phyloP scores from a whole-genome alignment of 2,329 filamentous ascomycete species.

The Ascochyta fabae region DNA sequence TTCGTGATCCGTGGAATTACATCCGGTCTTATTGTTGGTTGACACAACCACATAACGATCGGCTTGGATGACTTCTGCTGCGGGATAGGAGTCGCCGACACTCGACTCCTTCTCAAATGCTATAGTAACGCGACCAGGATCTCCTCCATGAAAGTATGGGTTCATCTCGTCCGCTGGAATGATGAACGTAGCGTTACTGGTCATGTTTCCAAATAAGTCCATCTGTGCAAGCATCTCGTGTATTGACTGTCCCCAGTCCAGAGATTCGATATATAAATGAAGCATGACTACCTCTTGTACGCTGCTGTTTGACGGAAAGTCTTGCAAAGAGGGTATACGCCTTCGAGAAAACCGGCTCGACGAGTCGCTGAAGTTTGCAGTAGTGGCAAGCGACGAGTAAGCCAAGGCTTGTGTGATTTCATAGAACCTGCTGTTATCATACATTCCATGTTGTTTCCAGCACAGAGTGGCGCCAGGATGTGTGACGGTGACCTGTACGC shows the following conservation, averaged over 20 bases:
- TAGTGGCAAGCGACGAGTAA: neutral
- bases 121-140: too few species aligned
- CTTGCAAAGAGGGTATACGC: neutral
- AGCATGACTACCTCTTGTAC: neutral
- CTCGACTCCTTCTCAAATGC: too few species aligned
- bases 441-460: neutral
- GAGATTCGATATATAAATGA: too few species aligned
- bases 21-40: neutral
- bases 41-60: neutral
- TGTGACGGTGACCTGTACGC: slow-evolving; percentile 31
- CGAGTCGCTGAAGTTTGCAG: neutral
- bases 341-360: neutral
- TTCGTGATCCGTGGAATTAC: neutral
- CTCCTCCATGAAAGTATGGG: too few species aligned
- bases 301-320: neutral
- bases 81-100: too few species aligned
- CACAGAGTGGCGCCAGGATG: slow-evolving; percentile 9
- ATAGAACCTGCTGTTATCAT: neutral
- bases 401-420: neutral
- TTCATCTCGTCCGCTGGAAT: too few species aligned
- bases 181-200: too few species aligned
- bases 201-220: too few species aligned
- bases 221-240: too few species aligned
- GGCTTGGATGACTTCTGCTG: neutral
- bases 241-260: too few species aligned